Conservation (phyloP, 768 basidiomycete species). For the Leccinum ochraceum region DNA sequence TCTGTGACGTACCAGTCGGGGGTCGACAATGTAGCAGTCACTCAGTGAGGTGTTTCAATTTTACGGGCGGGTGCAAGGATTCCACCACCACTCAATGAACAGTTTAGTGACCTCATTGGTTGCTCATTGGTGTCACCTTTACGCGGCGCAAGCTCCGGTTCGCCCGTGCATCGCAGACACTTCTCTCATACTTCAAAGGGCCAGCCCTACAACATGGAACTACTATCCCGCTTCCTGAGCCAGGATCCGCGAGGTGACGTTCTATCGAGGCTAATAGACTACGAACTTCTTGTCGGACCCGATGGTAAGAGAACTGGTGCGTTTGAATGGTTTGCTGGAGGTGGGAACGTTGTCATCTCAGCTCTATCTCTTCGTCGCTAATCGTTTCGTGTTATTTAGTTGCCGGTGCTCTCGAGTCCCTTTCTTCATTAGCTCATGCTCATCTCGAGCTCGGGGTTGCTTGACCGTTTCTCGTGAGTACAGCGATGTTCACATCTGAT, state of each 20-base stretch:
- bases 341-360: constrained; percentile 39
- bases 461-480: constrained; percentile 76
- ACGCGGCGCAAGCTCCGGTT: constrained; percentile 12
- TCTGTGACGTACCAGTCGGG: too few relatives aligned
- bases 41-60: too few relatives aligned
- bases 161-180: constrained; percentile 58
- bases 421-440: constrained; percentile 74
- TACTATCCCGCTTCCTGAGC: constrained; percentile 65
- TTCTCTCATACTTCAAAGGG: constrained; percentile 93
- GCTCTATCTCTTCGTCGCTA: neutral
- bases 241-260: constrained; percentile 20
- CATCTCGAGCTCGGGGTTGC: constrained; percentile 79
- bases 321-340: constrained; percentile 88
- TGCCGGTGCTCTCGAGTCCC: constrained; percentile 81
- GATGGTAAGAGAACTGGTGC: constrained; percentile 78
- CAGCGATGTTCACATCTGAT: neutral
- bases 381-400: constrained; percentile 43
- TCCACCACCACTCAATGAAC: too few relatives aligned
- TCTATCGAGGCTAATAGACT: constrained; percentile 71
- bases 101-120: too few relatives aligned
- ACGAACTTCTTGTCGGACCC: constrained; percentile 70
- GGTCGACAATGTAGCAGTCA: too few relatives aligned
- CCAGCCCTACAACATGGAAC: constrained; percentile 80
- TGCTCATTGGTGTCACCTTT: constrained; percentile 28
- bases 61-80: too few relatives aligned